Evolutionary conservation across 495 filamentous ascomycete genomes (phyloP), one percentile per base, ranked within the genome.

Genomic region (Tuber magnatum): DNA sequence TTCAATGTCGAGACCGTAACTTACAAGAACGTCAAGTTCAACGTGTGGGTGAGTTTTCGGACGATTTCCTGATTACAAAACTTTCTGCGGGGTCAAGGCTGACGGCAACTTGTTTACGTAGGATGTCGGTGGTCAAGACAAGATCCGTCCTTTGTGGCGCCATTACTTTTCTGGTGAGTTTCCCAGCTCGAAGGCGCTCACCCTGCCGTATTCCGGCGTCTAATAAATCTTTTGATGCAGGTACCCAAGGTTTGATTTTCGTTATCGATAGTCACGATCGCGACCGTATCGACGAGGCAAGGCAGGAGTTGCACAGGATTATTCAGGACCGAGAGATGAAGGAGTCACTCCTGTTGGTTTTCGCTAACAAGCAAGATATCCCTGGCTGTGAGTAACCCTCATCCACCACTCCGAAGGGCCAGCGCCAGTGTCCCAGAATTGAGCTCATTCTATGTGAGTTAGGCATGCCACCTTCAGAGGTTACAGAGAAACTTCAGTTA

Each of bases 1-100:
- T 99, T 99, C 87, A 99, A 99, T 86, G 95, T 99, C 83, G 95
- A 99, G 87, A 97, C 93, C n/a, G 93, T 99, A 75, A 96, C 93
- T 71, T 97, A 97, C 86, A 97, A 97, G 87, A 99, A 99, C 83
- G 93, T 97, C 83, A 97, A 97, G 84, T 99, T 99, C 88, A 97
- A 97, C 81, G 94, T 99, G 74, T 99, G 95, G 95, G 78, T 80
- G 43, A 71, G 77, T 74, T 75, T 61, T 69, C 24, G 3, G 56
- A 39, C 61, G 39, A n/a, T 46, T 35, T 42, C 70, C 43, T 41
- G 40, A 42, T 65, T 70, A 41, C 41, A 35, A 41, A 42, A 3
- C 7, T 32, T 32, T 44, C 44, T 70, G 68, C 73, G 40, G n/a
- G 56, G 56, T 65, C 56, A 28, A 65, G 28, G 56, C 56, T 65